phyloP scores from a whole-genome alignment of 129 eudicot genomes.

The Saussurea involucrata region DNA sequence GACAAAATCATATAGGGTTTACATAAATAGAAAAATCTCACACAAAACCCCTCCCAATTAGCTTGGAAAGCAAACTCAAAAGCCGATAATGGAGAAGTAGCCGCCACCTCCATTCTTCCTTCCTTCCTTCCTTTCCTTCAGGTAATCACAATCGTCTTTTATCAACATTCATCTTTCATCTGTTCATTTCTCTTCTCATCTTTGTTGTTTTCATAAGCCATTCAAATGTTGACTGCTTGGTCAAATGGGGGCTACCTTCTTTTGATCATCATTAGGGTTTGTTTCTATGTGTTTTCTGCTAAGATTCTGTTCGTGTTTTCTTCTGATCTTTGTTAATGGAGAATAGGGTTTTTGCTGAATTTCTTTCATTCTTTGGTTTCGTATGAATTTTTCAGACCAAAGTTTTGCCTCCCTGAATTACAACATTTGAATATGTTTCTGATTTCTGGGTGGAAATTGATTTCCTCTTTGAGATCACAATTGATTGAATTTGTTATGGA shows the following conservation, averaged over 20 bases:
- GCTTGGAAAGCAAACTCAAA: conserved; percentile 27
- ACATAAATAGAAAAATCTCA: conserved; percentile 18
- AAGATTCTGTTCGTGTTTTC: background rate
- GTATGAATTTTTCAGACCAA: background rate
- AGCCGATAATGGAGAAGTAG: conserved; percentile 22
- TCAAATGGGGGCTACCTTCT: conserved; percentile 17
- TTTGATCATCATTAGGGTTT: conserved; percentile 17
- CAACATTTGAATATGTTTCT: background rate
- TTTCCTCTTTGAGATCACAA: background rate
- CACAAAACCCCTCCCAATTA: conserved; percentile 25
- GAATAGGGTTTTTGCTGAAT: conserved; percentile 1
- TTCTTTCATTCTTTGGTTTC: background rate
- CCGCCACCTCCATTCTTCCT: conserved; percentile 34
- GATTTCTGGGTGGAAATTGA: conserved; percentile 13
- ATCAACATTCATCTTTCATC: background rate
- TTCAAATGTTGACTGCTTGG: conserved; percentile 27
- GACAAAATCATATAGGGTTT: conserved; percentile 12
- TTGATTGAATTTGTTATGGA: background rate
- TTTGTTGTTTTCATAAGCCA: background rate
- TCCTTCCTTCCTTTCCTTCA: conserved; percentile 9
- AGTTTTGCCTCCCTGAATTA: background rate
- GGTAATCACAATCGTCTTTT: conserved; percentile 21
- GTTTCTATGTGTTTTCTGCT: background rate
- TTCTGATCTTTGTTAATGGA: conserved; percentile 12
- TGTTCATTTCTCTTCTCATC: background rate